A percentile compares a stretch with the other conserved stretches of the same genome.
phyloP scores from a whole-genome alignment of 345 rosid genomes.

The Gossypium longicalyx region DNA sequence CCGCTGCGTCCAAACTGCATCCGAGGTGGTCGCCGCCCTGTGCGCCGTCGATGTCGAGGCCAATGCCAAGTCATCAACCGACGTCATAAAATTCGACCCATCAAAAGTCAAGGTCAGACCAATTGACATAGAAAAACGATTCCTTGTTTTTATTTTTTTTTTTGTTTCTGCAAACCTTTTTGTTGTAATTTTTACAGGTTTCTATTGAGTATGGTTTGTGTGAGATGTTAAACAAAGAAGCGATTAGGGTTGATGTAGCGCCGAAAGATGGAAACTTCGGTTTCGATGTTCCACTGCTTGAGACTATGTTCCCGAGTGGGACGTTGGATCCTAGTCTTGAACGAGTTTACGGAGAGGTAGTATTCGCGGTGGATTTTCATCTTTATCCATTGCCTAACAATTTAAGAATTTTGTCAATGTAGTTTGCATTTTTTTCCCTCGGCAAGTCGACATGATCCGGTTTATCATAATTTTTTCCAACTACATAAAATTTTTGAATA shows the following conservation, averaged over 20 bases:
- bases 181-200: constrained; percentile 37
- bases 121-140: background rate
- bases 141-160: background rate
- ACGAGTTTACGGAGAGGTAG: constrained; percentile 52
- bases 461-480: too few relatives aligned
- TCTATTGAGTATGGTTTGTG: constrained; percentile 72
- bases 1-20: constrained; percentile 82
- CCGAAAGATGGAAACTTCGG: constrained; percentile 63
- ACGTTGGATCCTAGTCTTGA: constrained; percentile 53
- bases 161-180: background rate
- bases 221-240: constrained; percentile 58
- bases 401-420: too few relatives aligned
- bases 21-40: constrained; percentile 48
- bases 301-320: constrained; percentile 55
- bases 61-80: constrained; percentile 29
- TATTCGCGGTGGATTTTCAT: background rate
- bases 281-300: constrained; percentile 49
- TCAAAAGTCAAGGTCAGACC: constrained; percentile 63
- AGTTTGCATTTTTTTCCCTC: too few relatives aligned
- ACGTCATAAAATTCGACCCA: constrained; percentile 35
- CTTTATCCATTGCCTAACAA: too few relatives aligned
- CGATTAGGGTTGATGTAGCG: constrained; percentile 47
- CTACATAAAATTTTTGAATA: too few relatives aligned
- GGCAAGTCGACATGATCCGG: too few relatives aligned
- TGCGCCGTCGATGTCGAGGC: constrained; percentile 36